phyloP scores from a whole-genome alignment of 2,329 filamentous ascomycete genomes.

The Fusarium sp. region DNA sequence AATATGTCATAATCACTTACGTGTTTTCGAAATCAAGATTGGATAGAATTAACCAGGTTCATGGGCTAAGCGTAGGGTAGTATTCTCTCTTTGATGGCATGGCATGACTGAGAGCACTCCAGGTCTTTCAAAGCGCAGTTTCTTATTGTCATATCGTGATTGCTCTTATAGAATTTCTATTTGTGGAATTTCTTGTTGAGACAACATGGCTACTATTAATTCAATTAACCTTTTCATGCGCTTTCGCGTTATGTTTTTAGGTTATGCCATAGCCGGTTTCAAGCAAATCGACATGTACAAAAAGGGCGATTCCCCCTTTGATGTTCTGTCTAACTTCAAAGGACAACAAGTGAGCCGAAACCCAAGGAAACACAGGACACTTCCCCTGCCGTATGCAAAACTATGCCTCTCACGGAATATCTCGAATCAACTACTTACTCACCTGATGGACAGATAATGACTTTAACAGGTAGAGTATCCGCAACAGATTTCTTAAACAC shows the following conservation, averaged over 20 bases:
- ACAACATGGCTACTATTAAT: too few relatives aligned
- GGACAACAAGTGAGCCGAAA: neutral
- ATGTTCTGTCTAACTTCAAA: neutral
- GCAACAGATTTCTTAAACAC: neutral
- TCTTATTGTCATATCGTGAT: neutral
- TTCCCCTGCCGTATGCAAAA: neutral
- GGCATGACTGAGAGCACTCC: neutral
- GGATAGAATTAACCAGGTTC: neutral
- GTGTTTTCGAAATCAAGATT: neutral
- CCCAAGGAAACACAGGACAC: too few relatives aligned
- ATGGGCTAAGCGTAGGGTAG: neutral
- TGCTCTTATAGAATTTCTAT: neutral
- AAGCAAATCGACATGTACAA: constrained; percentile 16
- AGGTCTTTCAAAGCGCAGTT: neutral
- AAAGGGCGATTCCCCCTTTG: neutral
- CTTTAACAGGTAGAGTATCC: neutral
- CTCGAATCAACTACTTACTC: neutral
- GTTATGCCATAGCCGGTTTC: constrained; percentile 27
- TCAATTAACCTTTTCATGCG: neutral
- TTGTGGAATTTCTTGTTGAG: neutral
- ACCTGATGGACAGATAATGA: neutral
- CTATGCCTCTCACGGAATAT: neutral
- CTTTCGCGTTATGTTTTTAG: constrained; percentile 36
- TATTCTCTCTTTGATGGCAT: neutral
- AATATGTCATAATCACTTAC: too few relatives aligned